phyloP scores from a whole-genome alignment of 1,284 basidiomycete species.

The Leccinum subrobustum region DNA sequence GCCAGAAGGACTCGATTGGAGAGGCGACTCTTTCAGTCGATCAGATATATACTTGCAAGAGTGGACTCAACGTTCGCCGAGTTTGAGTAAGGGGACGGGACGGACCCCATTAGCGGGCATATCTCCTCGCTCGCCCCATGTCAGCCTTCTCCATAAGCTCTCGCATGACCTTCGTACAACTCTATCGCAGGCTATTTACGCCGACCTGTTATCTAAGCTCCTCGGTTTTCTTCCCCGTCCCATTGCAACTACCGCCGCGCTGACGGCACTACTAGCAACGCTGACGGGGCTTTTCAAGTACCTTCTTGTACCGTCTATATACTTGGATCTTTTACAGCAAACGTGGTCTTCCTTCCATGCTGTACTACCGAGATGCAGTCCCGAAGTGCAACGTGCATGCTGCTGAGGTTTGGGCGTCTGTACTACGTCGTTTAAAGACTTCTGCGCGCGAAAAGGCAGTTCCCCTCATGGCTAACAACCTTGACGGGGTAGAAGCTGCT shows the following conservation, averaged over 20 bases:
- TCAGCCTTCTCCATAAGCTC: conserved; percentile 72
- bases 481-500: conserved; percentile 53
- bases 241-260: conserved; percentile 45
- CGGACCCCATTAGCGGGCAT: too few species aligned
- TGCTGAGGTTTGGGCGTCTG: conserved; percentile 77
- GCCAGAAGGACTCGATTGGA: too few species aligned
- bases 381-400: conserved; percentile 67
- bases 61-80: too few species aligned
- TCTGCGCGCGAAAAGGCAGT: conserved; percentile 52
- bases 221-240: conserved; percentile 57
- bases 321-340: conserved; percentile 47
- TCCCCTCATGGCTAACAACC: conserved; percentile 43
- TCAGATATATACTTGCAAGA: too few species aligned
- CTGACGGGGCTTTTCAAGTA: conserved; percentile 68
- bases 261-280: conserved; percentile 64
- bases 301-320: conserved; percentile 59
- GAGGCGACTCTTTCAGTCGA: too few species aligned
- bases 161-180: conserved; percentile 74
- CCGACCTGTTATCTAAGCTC: conserved; percentile 50
- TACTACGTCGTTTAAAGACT: conserved; percentile 61
- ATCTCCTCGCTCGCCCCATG: conserved; percentile 15
- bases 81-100: too few species aligned
- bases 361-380: conserved; percentile 54
- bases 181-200: conserved; percentile 53
- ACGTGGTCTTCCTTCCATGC: conserved; percentile 57